Evolutionary conservation across 345 rosid genomes (phyloP).

Genomic region (Sisymbrium altissimum): DNA sequence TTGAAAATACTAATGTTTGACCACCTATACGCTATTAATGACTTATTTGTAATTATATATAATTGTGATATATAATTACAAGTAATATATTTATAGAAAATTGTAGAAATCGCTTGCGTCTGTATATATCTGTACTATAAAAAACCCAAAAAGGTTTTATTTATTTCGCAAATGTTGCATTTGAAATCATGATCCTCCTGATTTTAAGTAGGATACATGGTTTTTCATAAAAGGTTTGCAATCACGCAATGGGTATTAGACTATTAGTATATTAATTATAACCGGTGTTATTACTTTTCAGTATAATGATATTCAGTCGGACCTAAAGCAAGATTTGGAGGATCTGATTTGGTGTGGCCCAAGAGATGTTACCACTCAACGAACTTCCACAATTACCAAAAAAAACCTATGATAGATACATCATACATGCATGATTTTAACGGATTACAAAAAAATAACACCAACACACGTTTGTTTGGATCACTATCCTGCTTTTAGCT

Average conservation of each 20-base stretch:
- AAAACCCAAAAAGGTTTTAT: no score
- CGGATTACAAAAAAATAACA: background rate
- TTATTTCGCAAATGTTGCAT: no score
- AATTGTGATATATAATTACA: background rate
- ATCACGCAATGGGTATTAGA: background rate
- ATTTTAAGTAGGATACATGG: background rate
- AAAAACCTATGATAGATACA: slow-evolving; percentile 5
- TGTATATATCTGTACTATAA: no score
- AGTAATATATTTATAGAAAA: no score
- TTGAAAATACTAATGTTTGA: slow-evolving; percentile 4
- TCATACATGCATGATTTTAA: background rate
- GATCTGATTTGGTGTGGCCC: slow-evolving; percentile 35
- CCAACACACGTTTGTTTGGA: background rate
- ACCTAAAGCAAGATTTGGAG: slow-evolving; percentile 37
- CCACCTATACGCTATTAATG: background rate
- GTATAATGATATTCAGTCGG: slow-evolving; percentile 15
- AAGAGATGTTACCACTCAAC: slow-evolving; percentile 29
- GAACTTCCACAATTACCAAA: slow-evolving; percentile 11
- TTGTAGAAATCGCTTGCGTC: no score
- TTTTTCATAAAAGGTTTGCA: background rate
- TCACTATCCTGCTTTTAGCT: background rate
- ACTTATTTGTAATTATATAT: background rate
- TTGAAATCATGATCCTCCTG: background rate
- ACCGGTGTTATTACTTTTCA: background rate
- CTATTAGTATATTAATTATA: background rate